phyloP scores from a whole-genome alignment of 2,329 filamentous ascomycete genomes.

The Macrophomina pseudophaseolina region DNA sequence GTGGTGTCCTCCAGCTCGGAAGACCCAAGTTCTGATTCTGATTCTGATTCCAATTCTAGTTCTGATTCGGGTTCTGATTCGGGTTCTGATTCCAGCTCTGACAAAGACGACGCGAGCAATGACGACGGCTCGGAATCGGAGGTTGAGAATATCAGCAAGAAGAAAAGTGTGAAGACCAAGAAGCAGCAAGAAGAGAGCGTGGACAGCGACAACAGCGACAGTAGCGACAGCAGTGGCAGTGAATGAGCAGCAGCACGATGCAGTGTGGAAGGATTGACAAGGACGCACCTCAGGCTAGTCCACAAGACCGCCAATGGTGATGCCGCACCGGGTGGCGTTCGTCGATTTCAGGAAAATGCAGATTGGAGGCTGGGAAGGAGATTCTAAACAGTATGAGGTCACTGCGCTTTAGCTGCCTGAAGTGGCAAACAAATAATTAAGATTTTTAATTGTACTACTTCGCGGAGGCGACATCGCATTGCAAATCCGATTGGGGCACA shows the following conservation, averaged over 20 bases:
- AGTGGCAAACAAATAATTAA: no score
- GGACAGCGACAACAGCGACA: conserved; percentile 20
- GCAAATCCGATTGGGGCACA: not conserved
- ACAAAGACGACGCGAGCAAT: not conserved
- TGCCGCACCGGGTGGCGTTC: not conserved
- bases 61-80: conserved; percentile 14
- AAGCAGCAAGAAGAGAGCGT: conserved; percentile 24
- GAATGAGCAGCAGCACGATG: not conserved
- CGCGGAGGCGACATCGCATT: not conserved
- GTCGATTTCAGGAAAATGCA: not conserved
- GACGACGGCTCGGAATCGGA: conserved; percentile 7
- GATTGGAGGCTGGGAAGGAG: not conserved
- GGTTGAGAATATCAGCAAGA: not conserved
- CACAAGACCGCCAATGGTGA: not conserved
- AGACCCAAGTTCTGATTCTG: conserved; percentile 21
- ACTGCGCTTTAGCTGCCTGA: not conserved
- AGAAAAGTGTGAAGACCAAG: not conserved
- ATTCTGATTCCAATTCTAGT: conserved; percentile 18
- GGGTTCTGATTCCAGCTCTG: conserved; percentile 22
- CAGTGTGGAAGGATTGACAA: no score
- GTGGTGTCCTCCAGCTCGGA: conserved; percentile 24
- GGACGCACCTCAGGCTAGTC: no score
- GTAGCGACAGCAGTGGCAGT: conserved; percentile 27
- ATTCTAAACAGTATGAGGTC: no score
- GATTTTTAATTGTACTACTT: not conserved